Evolutionary conservation across 2,329 filamentous ascomycete genomes (phyloP), one percentile per base, ranked within the genome.

Genomic region (Keithomyces neogunnii): DNA sequence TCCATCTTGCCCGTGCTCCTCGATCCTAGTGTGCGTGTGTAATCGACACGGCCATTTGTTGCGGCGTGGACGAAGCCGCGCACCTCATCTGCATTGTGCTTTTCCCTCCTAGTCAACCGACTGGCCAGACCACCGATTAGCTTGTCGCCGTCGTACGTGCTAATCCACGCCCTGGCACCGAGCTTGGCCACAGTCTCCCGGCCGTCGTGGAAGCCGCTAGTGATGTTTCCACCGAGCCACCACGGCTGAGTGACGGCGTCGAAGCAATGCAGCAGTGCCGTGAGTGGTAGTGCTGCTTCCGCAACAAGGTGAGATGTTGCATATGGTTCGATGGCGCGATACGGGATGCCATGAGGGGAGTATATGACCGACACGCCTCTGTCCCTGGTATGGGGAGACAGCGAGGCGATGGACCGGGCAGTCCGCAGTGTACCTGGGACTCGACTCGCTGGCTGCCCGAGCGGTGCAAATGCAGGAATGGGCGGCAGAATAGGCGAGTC

Each of bases 221-320:
- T 77, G 48, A 82, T 75, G 48, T 78, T 76, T 0, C 81, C 80
- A 36, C 81, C 81, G 2, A 84, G 63, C 65, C 78, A 84, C 77
- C 80, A 83, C 1, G 80, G 78, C 44, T 80, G 81, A 26, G 72
- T 67, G 30, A 83, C 74, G 7, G 68, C 69, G 58, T 85, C 79
- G 65, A 86, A 82, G 49, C 77, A 79, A 62, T 87, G 84, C 13
- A 88, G 70, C 4, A 88, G 75, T 0, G 78, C 76, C 0, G 80
- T 85, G 19, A 88, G 67, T 0, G 82, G 83, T 3, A 85, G 69
- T 0, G 82, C 80, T 2, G 76, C 71, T 59, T 79, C 73, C 1
- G 69, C 62, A 2, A 79, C 68, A 3, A 86, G 76, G 59, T 85
- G 78, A 0, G 74, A 72, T 2, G 75, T 73, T 5, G 75, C 73